A percentile compares a stretch with the other conserved stretches of the same genome.
Evolutionary conservation across 192 early-diverging fungal species (phyloP).

Genomic region (Glomus cerebriforme): DNA sequence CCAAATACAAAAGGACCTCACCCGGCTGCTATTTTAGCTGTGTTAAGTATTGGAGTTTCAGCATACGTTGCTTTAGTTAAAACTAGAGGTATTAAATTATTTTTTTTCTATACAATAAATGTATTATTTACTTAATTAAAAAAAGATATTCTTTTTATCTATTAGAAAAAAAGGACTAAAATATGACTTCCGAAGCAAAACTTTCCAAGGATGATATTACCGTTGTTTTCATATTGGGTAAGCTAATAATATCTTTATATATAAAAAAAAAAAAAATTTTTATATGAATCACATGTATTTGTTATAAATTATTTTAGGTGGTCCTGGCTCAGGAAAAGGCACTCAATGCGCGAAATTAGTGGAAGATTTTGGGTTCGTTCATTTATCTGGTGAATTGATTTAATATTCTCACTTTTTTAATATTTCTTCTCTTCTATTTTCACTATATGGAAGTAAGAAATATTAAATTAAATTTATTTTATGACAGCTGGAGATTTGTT

Average conservation of each 20-base stretch:
- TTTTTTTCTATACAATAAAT: not conserved
- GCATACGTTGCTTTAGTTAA: not conserved
- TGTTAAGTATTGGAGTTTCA: not conserved
- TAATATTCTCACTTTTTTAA: not conserved
- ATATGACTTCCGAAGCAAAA: not conserved
- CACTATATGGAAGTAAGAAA: not conserved
- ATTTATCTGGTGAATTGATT: slow-evolving; percentile 74
- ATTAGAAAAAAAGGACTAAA: not conserved
- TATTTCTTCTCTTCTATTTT: not conserved
- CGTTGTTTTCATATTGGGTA: slow-evolving; percentile 31
- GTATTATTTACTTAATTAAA: no score
- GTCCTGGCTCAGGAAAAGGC: slow-evolving; percentile 91
- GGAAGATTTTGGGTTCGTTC: slow-evolving; percentile 89
- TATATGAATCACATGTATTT: not conserved
- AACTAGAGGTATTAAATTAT: not conserved
- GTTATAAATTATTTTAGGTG: slow-evolving; percentile 43
- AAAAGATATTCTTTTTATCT: not conserved
- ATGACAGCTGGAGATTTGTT: slow-evolving; percentile 87
- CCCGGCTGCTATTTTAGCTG: not conserved
- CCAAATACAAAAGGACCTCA: not conserved
- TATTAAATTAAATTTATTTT: not conserved
- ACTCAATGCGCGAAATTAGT: slow-evolving; percentile 92
- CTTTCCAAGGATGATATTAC: slow-evolving; percentile 17
- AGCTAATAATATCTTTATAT: not conserved
- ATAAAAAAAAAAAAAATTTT: not conserved